Evolutionary conservation across 2,329 filamentous ascomycete species (phyloP), one percentile per base, ranked within the genome.

Genomic region (Exserohilum turcica): DNA sequence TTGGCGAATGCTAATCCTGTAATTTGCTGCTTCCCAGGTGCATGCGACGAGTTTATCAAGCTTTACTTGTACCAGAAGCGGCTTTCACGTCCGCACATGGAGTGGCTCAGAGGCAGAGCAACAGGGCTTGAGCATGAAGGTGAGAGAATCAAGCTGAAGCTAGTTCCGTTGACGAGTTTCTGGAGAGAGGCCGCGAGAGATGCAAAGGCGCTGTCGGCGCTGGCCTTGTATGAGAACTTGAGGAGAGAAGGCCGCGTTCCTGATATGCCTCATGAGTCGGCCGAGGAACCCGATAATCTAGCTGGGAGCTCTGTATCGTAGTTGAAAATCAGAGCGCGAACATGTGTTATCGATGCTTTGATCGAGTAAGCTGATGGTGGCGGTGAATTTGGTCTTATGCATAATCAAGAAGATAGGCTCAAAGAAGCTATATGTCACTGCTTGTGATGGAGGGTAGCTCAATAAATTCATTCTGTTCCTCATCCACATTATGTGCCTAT

Each of bases 11-110:
- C n/a, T n/a, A n/a, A n/a, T n/a, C n/a, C n/a, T n/a, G n/a, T n/a
- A n/a, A n/a, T n/a, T n/a, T n/a, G n/a, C n/a, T n/a, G n/a, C n/a
- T n/a, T n/a, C n/a, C 21, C 7, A 0, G 84, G 84, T 2, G 83
- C 80, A 2, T 81, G 80, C 52, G 84, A 86, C 64, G 83, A 86
- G 56, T 85, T 82, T 59, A 80, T 85, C 21, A 81, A 82, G 0
- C 62, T 85, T 5, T 83, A 85, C 54, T 61, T 85, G 28, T 82
- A 79, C 56, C 78, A 84, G 64, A 84, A 84, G 63, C 68, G 78
- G 3, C 74, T 86, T 53, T 69, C 77, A 1, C 68, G 77, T 29
- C 63, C 68, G 4, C 74, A 82, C 28, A 78, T 86, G 58, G 73
- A 81, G 31, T 74, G 74, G 32, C 72, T 83, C 57, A 76, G 80